These are phyloP conservation scores for Cucurbita maxima DNA, from an alignment of 306 rosid genomes.

Conservation along the genomic window DNA sequence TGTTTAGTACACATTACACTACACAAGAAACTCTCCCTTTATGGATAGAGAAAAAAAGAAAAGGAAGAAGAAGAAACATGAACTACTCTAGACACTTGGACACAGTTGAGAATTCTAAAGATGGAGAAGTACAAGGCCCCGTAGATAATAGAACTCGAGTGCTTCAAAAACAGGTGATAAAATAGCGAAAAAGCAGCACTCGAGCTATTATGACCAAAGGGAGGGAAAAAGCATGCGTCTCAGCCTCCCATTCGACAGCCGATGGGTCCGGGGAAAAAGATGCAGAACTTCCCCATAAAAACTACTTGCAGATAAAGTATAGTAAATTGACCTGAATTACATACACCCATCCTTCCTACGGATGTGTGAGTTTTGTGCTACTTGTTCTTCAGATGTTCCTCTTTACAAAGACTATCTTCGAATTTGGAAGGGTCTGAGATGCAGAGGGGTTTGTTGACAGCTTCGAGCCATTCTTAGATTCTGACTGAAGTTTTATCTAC, in stretches of 20 bases:
- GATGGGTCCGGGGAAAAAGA: constrained; percentile 11
- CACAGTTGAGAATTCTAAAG: constrained; percentile 5
- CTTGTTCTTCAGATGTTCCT: constrained; percentile 30
- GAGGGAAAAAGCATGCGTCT: constrained; percentile 41
- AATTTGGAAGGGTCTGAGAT: constrained; percentile 21
- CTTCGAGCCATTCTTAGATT: constrained; percentile 17
- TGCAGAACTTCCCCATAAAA: constrained; percentile 25
- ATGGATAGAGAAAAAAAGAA: background rate
- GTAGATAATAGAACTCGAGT: constrained; percentile 25
- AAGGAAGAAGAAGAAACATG: background rate
- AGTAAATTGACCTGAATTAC: background rate
- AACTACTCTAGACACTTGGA: background rate
- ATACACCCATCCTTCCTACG: background rate
- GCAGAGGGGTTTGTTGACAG: constrained; percentile 11
- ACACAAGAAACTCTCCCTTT: background rate
- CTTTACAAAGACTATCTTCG: constrained; percentile 24
- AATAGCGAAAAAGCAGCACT: background rate
- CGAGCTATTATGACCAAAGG: constrained; percentile 27
- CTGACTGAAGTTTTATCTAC: constrained; percentile 42
- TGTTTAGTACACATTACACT: background rate
- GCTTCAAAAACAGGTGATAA: constrained; percentile 36
- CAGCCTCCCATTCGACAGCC: constrained; percentile 29
- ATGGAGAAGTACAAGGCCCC: constrained; percentile 24
- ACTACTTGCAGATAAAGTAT: background rate
- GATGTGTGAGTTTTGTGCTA: background rate